These are phyloP conservation scores for Dittrichia graveolens DNA, from an alignment of 129 eudicot genomes.

Conservation along the genomic window DNA sequence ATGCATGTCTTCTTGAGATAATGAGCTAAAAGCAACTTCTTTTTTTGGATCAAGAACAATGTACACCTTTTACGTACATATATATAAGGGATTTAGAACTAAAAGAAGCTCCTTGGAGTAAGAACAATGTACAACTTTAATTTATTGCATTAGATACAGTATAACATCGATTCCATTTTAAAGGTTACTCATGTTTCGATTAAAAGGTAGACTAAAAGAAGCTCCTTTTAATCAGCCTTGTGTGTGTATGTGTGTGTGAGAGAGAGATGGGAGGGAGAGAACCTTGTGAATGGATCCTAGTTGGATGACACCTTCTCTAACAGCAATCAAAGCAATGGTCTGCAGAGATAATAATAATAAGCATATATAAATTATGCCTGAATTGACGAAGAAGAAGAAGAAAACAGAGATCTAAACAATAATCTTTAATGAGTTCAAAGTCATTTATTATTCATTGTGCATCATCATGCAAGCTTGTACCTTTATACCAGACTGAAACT, in stretches of 20 bases:
- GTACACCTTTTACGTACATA: neutral
- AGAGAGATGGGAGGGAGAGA: slow-evolving; percentile 28
- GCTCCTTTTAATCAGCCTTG: neutral
- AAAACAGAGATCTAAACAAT: slow-evolving; percentile 12
- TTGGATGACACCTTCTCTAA: slow-evolving; percentile 98
- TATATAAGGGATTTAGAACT: neutral
- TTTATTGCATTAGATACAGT: neutral
- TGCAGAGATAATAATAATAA: slow-evolving; percentile 34
- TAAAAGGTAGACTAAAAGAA: slow-evolving; percentile 1
- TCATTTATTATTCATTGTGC: slow-evolving; percentile 10
- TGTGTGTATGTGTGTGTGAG: slow-evolving; percentile 5
- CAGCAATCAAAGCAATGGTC: slow-evolving; percentile 99
- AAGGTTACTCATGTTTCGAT: slow-evolving; percentile 17
- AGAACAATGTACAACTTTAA: slow-evolving; percentile 2
- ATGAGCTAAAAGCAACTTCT: neutral
- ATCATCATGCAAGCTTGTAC: slow-evolving; percentile 41
- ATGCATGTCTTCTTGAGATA: no score
- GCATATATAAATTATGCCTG: neutral
- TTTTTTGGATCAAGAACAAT: neutral
- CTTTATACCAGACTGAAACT: slow-evolving; percentile 98
- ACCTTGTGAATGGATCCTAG: slow-evolving; percentile 93
- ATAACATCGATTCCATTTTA: neutral
- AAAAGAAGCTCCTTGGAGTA: neutral
- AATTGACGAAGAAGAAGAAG: neutral
- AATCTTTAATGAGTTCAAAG: neutral